Percentiles rank a stretch among this genome's conserved stretches.
Conservation (phyloP, 345 rosid genomes). For the Alliaria petiolata region DNA sequence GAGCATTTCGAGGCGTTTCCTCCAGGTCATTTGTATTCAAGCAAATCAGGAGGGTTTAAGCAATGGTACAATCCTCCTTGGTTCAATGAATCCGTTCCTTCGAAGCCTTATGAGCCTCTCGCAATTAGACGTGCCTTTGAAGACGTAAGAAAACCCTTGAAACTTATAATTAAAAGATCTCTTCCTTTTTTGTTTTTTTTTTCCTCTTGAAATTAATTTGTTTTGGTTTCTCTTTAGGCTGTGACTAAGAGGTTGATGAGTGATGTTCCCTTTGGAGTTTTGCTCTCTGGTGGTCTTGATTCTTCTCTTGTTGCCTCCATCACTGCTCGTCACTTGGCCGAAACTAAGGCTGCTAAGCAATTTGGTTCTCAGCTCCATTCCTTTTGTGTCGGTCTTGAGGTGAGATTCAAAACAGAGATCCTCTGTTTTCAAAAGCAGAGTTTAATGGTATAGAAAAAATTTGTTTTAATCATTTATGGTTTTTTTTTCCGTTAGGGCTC, state of each 20-base stretch:
- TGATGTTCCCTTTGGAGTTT: slow-evolving; percentile 91
- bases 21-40: slow-evolving; percentile 88
- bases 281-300: slow-evolving; percentile 93
- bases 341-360: slow-evolving; percentile 64
- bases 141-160: slow-evolving; percentile 43
- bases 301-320: slow-evolving; percentile 88
- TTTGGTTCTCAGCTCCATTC: slow-evolving; percentile 93
- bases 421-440: slow-evolving; percentile 7
- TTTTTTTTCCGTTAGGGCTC: slow-evolving; percentile 44
- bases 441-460: not conserved
- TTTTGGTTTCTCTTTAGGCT: slow-evolving; percentile 45
- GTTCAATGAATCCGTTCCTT: slow-evolving; percentile 69
- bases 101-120: slow-evolving; percentile 71
- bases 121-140: slow-evolving; percentile 67
- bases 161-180: not conserved
- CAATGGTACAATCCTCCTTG: slow-evolving; percentile 93
- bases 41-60: slow-evolving; percentile 64
- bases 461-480: not conserved
- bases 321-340: slow-evolving; percentile 74
- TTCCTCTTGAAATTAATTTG: not conserved
- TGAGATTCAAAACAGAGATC: slow-evolving; percentile 21
- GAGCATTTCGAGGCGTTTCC: slow-evolving; percentile 89
- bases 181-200: not conserved
- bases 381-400: slow-evolving; percentile 93
- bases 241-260: slow-evolving; percentile 90